phyloP scores from a whole-genome alignment of 495 filamentous ascomycete species.

The Penicillium coffeae region DNA sequence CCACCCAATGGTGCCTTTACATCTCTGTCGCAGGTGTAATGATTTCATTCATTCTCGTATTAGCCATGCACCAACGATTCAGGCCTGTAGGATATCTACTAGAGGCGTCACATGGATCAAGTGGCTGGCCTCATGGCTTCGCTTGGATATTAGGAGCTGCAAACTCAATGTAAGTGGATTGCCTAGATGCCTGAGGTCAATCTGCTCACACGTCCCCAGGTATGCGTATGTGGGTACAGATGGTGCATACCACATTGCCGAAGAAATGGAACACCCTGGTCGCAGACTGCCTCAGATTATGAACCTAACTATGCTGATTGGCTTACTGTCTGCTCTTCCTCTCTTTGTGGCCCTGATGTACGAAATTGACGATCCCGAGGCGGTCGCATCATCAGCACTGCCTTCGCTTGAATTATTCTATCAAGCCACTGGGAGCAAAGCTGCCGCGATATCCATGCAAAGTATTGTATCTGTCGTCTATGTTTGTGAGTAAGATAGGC shows the following conservation, averaged over 20 bases:
- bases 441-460: no score
- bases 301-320: slow-evolving; percentile 30
- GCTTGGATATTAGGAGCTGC: slow-evolving; percentile 34
- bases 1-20: no score
- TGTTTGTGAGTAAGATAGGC: no score
- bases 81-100: slow-evolving; percentile 14
- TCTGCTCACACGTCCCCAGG: slow-evolving; percentile 11
- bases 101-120: slow-evolving; percentile 15
- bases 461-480: no score
- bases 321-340: slow-evolving; percentile 30
- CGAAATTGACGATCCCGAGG: slow-evolving; percentile 24
- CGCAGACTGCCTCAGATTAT: not conserved
- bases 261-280: slow-evolving; percentile 24
- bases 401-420: slow-evolving; percentile 1
- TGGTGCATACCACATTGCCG: no score
- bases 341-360: slow-evolving; percentile 34
- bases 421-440: not conserved
- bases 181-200: slow-evolving; percentile 28
- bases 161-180: slow-evolving; percentile 33
- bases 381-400: not conserved
- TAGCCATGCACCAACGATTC: slow-evolving; percentile 19
- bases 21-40: not conserved
- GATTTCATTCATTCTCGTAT: slow-evolving; percentile 17
- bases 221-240: no score
- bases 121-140: slow-evolving; percentile 31